Base-by-base conservation (phyloP, 345 rosid genomes). In the Pugionium cornutum region DNA sequence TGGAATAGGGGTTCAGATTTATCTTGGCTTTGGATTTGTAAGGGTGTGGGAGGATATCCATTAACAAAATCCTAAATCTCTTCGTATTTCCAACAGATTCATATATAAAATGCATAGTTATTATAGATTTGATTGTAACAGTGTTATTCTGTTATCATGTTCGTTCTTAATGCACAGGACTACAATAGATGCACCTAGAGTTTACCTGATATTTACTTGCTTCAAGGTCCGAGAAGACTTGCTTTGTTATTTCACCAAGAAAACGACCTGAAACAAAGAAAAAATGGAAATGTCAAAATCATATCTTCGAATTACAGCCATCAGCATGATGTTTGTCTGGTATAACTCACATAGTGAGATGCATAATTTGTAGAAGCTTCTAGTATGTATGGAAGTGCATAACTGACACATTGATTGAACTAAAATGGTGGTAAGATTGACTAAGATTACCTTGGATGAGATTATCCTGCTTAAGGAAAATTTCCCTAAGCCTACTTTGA, bases 401-500 rank as follows among this genome's bases (percentile, higher is more conserved):
- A 18, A 18, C 18, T 18, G 18, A 18, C 18, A 28, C 9, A 27
- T 18, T 30, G 51, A 50, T 2, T 29, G 42, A 72, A 30, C 53
- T 33, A 29, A 28, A 32, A 43, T 6, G 62, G 71, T 9, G 49
- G 11, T 50, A 7, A 27, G 66, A 9, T 30, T 33, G 48, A 60
- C 30, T 30, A 53, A 7, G 36, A 46, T 28, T 79, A 87, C 99
- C 99, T 87, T 95, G 99, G 67, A 95, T 87, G 50, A 95, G 96
- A 81, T 95, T 95, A 60, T 95, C 99, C 77, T 95, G 99, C 80
- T 95, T 95, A 62, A 95, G 97, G 80, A 95, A 95, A 71, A 95
- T 95, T 75, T 95, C 99, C 83, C 99, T 83, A 33, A 95, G 98
- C 78, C 99, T 83, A 82, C 99, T 95, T 79, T 95, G 99, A 62